Evolutionary conservation across 352 stramenopile genomes (phyloP).

Genomic region (Globisporangium acanthophoron): DNA sequence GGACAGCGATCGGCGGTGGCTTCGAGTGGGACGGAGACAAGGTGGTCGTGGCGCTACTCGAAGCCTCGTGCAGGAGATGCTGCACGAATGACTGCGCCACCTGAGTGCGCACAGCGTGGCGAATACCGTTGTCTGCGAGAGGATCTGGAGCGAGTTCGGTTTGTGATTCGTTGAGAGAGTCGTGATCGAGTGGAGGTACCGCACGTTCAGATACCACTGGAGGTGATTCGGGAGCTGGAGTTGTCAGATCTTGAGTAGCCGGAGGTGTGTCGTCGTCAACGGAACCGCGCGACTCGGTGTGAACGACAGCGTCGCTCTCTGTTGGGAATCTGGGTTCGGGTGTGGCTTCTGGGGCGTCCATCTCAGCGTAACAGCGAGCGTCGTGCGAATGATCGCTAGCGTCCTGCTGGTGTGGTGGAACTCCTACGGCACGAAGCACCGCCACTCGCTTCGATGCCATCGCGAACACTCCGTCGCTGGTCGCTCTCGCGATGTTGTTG

Average conservation of each 20-base stretch:
- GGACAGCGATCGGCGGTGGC: background rate
- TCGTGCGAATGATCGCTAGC: constrained; percentile 2
- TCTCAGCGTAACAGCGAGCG: background rate
- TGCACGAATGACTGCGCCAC: constrained; percentile 2
- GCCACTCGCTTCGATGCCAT: constrained; percentile 14
- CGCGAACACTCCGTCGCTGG: constrained; percentile 8
- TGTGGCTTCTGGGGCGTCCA: background rate
- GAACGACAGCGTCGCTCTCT: background rate
- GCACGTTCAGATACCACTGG: background rate
- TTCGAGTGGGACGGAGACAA: background rate
- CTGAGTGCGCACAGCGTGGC: background rate
- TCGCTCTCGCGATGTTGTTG: constrained; percentile 14
- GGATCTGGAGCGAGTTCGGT: background rate
- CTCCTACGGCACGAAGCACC: background rate
- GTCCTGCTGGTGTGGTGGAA: background rate
- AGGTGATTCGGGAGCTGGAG: background rate
- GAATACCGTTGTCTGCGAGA: background rate
- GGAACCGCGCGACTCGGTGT: background rate
- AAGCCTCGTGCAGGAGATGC: background rate
- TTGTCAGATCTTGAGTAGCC: background rate
- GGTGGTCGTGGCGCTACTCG: background rate
- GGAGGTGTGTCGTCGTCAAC: background rate
- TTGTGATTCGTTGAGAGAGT: background rate
- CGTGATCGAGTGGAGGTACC: background rate
- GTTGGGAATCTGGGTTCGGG: no score